Conservation (phyloP, 2,329 filamentous ascomycete species). For the Bertia moriformis region DNA sequence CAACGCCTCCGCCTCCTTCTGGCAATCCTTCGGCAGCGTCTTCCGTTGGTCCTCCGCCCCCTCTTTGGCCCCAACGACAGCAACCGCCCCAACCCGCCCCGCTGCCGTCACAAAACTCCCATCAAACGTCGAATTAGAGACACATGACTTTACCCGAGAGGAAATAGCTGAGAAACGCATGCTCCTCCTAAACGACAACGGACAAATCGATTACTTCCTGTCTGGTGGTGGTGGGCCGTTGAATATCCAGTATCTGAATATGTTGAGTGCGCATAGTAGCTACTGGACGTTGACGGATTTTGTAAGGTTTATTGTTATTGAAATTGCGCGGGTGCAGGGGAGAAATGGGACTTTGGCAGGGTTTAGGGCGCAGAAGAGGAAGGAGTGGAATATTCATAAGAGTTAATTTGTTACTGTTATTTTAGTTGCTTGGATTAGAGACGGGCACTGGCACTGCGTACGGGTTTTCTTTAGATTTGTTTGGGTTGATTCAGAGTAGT, state of each 20-base stretch:
- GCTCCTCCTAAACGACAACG: slow-evolving; percentile 51
- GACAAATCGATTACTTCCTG: slow-evolving; percentile 53
- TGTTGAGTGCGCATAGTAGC: slow-evolving; percentile 55
- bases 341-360: slow-evolving; percentile 17
- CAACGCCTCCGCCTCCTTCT: slow-evolving; percentile 29
- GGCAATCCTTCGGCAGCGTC: slow-evolving; percentile 25
- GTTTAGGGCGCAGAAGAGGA: slow-evolving; percentile 8
- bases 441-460: too few relatives aligned
- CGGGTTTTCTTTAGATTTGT: too few relatives aligned
- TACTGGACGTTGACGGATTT: slow-evolving; percentile 55
- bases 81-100: slow-evolving; percentile 1
- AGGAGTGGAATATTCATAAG: neutral
- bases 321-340: slow-evolving; percentile 41
- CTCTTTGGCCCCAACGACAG: neutral
- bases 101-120: slow-evolving; percentile 10
- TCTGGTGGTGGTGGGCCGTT: slow-evolving; percentile 46
- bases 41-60: slow-evolving; percentile 7
- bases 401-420: neutral
- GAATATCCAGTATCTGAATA: slow-evolving; percentile 57
- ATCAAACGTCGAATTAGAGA: slow-evolving; percentile 41
- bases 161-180: slow-evolving; percentile 54
- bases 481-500: too few relatives aligned
- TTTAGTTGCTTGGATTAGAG: neutral
- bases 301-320: slow-evolving; percentile 47
- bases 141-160: slow-evolving; percentile 52